Evolutionary conservation across 2,329 filamentous ascomycete genomes (phyloP).

Genomic region (Tolypocladium pustulatum): DNA sequence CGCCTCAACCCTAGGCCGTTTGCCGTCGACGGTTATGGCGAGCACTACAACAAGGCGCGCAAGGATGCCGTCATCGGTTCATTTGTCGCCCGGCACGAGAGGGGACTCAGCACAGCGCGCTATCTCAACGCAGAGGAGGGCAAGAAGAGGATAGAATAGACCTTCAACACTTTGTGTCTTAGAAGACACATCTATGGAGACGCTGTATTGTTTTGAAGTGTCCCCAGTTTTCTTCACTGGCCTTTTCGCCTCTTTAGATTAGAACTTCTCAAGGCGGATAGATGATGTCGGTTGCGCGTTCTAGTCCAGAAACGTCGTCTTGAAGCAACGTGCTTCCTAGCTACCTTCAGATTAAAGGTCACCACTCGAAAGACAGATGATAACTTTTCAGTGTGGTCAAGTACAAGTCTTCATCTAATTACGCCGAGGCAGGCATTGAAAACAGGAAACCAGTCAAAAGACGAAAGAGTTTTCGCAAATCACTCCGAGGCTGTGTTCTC

Average conservation of each 20-base stretch:
- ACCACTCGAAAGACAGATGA: not conserved
- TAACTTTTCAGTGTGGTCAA: not conserved
- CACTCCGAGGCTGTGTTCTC: not conserved
- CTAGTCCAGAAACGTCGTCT: not conserved
- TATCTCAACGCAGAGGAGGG: conserved; percentile 87
- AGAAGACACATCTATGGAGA: not conserved
- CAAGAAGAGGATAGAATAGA: conserved; percentile 91
- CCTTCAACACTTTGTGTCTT: not conserved
- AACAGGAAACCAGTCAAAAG: not conserved
- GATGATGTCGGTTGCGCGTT: not conserved
- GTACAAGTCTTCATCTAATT: not conserved
- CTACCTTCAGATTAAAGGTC: not conserved
- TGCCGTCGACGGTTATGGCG: conserved; percentile 78
- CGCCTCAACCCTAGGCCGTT: conserved; percentile 85
- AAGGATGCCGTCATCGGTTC: conserved; percentile 74
- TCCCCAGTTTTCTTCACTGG: not conserved
- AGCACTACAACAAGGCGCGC: conserved; percentile 71
- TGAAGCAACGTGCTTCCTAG: not conserved
- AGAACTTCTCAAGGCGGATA: not conserved
- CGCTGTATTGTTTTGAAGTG: not conserved
- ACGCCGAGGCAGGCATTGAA: not conserved
- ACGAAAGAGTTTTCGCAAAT: not conserved
- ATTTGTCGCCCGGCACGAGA: conserved; percentile 59
- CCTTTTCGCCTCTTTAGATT: not conserved
- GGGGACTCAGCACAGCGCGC: conserved; percentile 72